Base-by-base conservation (phyloP, 2,329 filamentous ascomycete genomes). In the Ploettnerulaceae sp. region DNA sequence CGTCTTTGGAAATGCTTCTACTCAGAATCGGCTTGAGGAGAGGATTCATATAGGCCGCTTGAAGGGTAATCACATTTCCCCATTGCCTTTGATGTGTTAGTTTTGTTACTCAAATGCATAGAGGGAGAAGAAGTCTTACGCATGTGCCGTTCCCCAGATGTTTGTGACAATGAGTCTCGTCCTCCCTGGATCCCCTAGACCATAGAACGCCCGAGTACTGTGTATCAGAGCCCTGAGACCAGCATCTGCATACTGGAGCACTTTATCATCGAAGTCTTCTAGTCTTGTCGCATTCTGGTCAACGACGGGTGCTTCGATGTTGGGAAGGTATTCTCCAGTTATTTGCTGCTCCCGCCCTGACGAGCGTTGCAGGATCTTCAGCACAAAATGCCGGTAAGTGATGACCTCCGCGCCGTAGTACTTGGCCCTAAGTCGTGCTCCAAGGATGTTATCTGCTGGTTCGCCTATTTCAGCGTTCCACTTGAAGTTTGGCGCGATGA, bases 351-450 rank as follows among this genome's bases (percentile, higher is more conserved):
- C 29, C 15, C 25, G 21, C 21, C 48, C 57, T 40, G 58, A 55
- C 32, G 55, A 65, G 49, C 54, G 66, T 54, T 67, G 61, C 3
- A 84, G 66, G 35, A 84, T 75, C 51, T 74, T 69, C 53, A 72
- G 69, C 43, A 83, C 64, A 51, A 91, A 89, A 1, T 87, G 88
- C 18, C 93, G 79, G 63, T 93, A 86, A 20, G 91, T 90, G 61
- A 97, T 90, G 52, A 94, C 89, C 54, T 85, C 79, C 0, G 89
- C 90, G 15, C 93, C 93, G 73, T 91, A 97, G 66, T 93, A 97
- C 65, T 98, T 97, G 11, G 87, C 93, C 32, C 91, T 82, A 51
- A 97, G 73, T 17, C 93, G 80, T 24, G 91, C 91, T 9, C 80
- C 74, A 12, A 96, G 80, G 49, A 97, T 89, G 38, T 95, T 82